A percentile compares a stretch with the other conserved stretches of the same genome.
These are phyloP conservation scores for Monosporascus cannonballus DNA, from an alignment of 2,329 filamentous ascomycete genomes.

Conservation along the genomic window DNA sequence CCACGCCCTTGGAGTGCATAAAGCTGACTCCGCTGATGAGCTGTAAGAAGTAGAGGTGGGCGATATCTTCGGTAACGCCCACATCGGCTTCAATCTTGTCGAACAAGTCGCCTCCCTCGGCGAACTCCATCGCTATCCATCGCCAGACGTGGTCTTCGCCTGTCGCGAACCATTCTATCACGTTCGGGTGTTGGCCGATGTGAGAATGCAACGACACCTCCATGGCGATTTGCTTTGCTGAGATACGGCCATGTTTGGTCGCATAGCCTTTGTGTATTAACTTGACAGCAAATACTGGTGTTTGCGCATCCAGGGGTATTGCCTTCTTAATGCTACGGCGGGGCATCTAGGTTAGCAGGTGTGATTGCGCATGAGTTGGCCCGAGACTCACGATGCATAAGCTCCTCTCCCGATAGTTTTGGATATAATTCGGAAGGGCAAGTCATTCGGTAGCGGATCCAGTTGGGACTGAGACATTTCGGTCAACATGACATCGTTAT, in stretches of 20 bases:
- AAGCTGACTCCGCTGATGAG: constrained; percentile 85
- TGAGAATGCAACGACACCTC: constrained; percentile 87
- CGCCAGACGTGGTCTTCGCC: constrained; percentile 84
- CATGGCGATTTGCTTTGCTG: constrained; percentile 82
- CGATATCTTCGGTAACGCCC: constrained; percentile 88
- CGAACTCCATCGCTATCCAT: constrained; percentile 98
- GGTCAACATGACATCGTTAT: background rate
- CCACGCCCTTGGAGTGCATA: constrained; percentile 93
- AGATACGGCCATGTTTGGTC: constrained; percentile 79
- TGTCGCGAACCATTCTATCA: constrained; percentile 86
- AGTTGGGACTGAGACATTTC: constrained; percentile 72
- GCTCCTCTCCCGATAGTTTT: constrained; percentile 95
- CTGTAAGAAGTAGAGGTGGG: constrained; percentile 93
- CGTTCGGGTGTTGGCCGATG: constrained; percentile 83
- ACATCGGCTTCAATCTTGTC: constrained; percentile 99
- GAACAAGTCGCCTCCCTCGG: constrained; percentile 91
- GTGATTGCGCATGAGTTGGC: constrained; percentile 12
- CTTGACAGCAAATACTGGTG: constrained; percentile 91
- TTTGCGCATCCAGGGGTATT: constrained; percentile 60
- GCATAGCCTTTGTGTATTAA: constrained; percentile 98
- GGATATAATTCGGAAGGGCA: constrained; percentile 92
- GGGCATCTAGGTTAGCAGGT: constrained; percentile 2
- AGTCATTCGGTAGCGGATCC: constrained; percentile 74
- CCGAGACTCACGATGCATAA: constrained; percentile 76
- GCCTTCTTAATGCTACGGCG: constrained; percentile 80